These are phyloP conservation scores for Pseudisothecium myosuroides DNA, from an alignment of 225 moss, liverwort and hornwort genomes.

Conservation along the genomic window DNA sequence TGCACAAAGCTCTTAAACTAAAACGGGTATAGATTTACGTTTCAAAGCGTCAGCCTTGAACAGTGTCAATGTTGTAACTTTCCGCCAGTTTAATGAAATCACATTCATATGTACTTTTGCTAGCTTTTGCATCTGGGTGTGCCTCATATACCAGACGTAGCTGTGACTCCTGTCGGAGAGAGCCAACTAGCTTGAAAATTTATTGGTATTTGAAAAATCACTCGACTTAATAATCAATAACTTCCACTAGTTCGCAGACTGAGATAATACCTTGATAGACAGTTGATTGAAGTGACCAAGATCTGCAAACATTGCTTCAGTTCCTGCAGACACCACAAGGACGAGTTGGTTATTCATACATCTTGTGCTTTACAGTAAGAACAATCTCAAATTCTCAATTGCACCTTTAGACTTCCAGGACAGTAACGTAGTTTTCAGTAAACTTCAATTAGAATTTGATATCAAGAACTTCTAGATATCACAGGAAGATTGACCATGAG, in stretches of 20 bases:
- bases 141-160: background rate
- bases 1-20: background rate
- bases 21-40: background rate
- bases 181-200: background rate
- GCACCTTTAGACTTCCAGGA: background rate
- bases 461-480: background rate
- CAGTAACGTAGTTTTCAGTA: background rate
- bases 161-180: background rate
- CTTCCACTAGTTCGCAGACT: background rate
- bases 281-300: constrained; percentile 79
- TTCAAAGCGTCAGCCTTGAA: background rate
- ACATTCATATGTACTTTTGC: background rate
- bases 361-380: background rate
- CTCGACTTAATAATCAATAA: background rate
- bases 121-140: background rate
- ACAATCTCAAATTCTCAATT: background rate
- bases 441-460: background rate
- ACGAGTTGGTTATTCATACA: background rate
- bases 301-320: constrained; percentile 93
- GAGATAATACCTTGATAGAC: constrained; percentile 60
- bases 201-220: background rate
- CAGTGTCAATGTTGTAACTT: too few relatives aligned
- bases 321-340: constrained; percentile 35
- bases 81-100: background rate
- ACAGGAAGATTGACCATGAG: background rate